Evolutionary conservation across 495 filamentous ascomycete species (phyloP).

Genomic region (Tuber melanosporum): DNA sequence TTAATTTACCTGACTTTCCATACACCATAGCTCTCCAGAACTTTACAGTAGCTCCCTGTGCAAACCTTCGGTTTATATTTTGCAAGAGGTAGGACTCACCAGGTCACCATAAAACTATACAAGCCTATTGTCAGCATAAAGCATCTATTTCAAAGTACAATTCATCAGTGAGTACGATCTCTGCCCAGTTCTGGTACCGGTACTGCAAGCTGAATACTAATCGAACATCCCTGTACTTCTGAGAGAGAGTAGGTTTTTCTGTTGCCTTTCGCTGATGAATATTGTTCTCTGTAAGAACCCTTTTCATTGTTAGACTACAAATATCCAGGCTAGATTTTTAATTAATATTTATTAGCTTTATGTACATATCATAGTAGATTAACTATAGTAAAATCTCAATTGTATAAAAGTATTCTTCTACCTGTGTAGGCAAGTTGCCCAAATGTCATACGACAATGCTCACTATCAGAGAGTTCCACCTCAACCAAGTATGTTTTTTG

Average conservation of each 20-base stretch:
- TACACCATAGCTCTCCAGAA: background rate
- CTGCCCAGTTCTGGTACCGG: background rate
- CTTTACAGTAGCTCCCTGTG: no score
- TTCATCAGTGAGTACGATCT: background rate
- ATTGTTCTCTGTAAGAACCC: background rate
- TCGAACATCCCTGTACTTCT: background rate
- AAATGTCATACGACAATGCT: background rate
- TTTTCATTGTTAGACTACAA: background rate
- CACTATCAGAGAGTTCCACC: background rate
- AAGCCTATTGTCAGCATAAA: background rate
- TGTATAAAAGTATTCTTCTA: no score
- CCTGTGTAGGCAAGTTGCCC: background rate
- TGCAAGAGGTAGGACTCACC: background rate
- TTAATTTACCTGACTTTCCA: background rate
- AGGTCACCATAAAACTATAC: background rate
- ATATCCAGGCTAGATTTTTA: background rate
- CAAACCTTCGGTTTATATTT: background rate
- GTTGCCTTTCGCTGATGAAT: background rate
- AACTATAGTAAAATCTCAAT: background rate
- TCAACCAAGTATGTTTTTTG: background rate
- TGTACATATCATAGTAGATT: background rate
- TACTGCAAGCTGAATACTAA: background rate
- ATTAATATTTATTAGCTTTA: background rate
- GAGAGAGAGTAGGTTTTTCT: background rate
- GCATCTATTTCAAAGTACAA: background rate